These are phyloP conservation scores for Croton laevigatus DNA, from an alignment of 441 rosid genomes.

Conservation along the genomic window DNA sequence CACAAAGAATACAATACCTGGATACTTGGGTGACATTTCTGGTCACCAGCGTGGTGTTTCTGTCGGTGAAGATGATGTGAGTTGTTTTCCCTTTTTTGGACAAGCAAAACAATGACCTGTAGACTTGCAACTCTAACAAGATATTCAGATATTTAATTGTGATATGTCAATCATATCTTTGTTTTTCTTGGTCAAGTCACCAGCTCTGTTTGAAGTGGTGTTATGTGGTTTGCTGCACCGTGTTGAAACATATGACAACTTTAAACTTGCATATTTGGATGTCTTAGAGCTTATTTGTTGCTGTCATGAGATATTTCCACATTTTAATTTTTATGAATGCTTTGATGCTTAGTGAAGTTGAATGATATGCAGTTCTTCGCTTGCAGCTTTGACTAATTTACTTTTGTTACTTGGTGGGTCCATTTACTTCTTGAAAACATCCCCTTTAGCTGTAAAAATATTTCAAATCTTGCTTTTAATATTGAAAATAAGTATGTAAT, in stretches of 20 bases:
- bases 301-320: not conserved
- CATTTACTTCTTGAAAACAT: not conserved
- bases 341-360: not conserved
- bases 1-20: constrained; percentile 80
- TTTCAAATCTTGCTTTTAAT: constrained; percentile 10
- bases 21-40: constrained; percentile 57
- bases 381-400: not conserved
- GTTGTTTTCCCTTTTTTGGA: constrained; percentile 24
- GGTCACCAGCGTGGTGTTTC: constrained; percentile 68
- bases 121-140: not conserved
- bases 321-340: not conserved
- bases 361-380: not conserved
- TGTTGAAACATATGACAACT: not conserved
- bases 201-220: constrained; percentile 5
- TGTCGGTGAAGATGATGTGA: constrained; percentile 69
- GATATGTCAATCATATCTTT: not conserved
- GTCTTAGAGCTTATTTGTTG: not conserved
- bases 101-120: not conserved
- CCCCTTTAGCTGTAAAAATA: not conserved
- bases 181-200: constrained; percentile 5
- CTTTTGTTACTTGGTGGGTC: constrained; percentile 6
- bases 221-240: not conserved
- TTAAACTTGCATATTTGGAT: not conserved
- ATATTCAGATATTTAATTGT: not conserved
- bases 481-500: constrained; percentile 2